Conservation (phyloP, 179 eudicot genomes). For the Spinacia oleracea region DNA sequence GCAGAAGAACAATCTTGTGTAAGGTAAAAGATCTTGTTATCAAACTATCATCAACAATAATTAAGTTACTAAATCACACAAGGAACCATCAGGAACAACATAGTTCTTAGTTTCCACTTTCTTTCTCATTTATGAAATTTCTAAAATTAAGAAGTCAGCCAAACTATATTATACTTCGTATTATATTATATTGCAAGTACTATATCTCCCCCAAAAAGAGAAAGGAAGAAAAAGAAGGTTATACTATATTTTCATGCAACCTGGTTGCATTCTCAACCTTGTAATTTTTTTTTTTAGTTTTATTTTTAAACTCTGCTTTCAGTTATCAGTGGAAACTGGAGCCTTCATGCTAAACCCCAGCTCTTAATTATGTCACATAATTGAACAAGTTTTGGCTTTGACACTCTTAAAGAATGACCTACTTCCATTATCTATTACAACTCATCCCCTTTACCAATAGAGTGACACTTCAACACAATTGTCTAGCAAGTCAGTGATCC, state of each 20-base stretch:
- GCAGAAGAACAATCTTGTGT: slow-evolving; percentile 35
- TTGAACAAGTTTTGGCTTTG: not conserved
- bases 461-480: not conserved
- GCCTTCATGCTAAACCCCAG: not conserved
- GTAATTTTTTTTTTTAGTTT: not conserved
- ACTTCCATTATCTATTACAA: not conserved
- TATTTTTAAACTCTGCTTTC: not conserved
- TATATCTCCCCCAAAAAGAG: too few relatives aligned
- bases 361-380: not conserved
- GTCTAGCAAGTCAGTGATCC: not conserved
- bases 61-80: not conserved
- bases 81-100: not conserved
- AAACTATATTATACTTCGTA: too few relatives aligned
- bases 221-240: too few relatives aligned
- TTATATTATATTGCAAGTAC: too few relatives aligned
- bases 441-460: not conserved
- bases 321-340: not conserved
- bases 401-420: not conserved
- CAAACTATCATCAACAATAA: slow-evolving; percentile 7
- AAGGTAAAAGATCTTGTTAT: slow-evolving; percentile 6
- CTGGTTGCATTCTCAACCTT: not conserved
- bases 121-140: not conserved
- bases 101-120: not conserved
- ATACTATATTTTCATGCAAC: not conserved
- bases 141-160: not conserved